These are phyloP conservation scores for Setaria viridis DNA, from an alignment of 202 grass and related monocot species.

Conservation along the genomic window DNA sequence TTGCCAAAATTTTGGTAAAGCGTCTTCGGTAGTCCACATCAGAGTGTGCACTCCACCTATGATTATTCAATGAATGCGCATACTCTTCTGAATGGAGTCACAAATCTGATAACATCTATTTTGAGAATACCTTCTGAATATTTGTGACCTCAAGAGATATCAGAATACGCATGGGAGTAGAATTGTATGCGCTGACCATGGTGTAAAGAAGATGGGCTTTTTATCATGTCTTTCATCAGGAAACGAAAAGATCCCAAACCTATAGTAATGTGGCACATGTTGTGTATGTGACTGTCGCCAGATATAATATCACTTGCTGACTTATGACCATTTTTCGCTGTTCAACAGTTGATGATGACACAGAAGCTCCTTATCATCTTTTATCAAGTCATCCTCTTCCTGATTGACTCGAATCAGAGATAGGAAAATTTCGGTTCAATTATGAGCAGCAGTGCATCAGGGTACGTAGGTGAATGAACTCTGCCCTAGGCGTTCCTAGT, in stretches of 20 bases:
- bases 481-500: background rate
- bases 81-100: background rate
- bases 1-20: background rate
- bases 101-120: background rate
- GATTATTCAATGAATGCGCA: background rate
- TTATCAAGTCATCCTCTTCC: background rate
- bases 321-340: background rate
- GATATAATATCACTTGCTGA: background rate
- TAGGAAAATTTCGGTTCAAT: background rate
- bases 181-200: slow-evolving; percentile 10
- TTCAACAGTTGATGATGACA: background rate
- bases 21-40: background rate
- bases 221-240: background rate
- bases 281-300: background rate
- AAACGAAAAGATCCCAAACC: background rate
- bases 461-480: background rate
- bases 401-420: background rate
- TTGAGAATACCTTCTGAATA: background rate
- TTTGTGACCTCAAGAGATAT: background rate
- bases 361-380: background rate
- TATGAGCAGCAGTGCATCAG: background rate
- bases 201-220: background rate
- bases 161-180: background rate
- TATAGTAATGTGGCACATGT: background rate
- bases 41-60: background rate